Conservation (phyloP, 2,329 filamentous ascomycete species). For the Phialophora expanda region DNA sequence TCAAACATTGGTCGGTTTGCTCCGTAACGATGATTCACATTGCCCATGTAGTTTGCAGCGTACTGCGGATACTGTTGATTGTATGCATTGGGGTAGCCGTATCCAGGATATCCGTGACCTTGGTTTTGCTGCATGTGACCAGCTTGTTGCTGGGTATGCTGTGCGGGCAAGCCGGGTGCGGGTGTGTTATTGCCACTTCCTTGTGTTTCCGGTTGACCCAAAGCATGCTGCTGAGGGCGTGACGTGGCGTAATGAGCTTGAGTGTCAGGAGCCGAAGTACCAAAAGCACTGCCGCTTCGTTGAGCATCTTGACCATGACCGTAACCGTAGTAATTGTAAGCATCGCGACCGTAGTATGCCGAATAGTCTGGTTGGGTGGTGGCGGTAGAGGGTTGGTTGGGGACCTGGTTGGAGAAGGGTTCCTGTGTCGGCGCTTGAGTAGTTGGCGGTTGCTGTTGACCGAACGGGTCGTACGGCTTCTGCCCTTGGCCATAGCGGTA, state of each 20-base stretch:
- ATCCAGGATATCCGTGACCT: constrained; percentile 60
- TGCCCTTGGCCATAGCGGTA: constrained; percentile 60
- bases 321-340: constrained; percentile 76
- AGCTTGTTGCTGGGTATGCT: constrained; percentile 46
- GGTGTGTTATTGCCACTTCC: constrained; percentile 91
- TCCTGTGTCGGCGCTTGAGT: constrained; percentile 65
- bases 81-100: constrained; percentile 58
- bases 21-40: constrained; percentile 52
- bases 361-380: constrained; percentile 75
- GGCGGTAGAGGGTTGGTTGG: constrained; percentile 64
- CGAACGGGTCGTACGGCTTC: constrained; percentile 88
- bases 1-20: constrained; percentile 57
- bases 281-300: constrained; percentile 78
- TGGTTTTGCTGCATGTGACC: constrained; percentile 57
- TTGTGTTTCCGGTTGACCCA: constrained; percentile 71
- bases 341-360: constrained; percentile 80
- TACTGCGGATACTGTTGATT: constrained; percentile 59
- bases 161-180: constrained; percentile 70
- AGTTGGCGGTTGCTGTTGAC: constrained; percentile 61
- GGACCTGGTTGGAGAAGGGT: constrained; percentile 59
- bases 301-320: constrained; percentile 77
- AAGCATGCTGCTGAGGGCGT: constrained; percentile 76
- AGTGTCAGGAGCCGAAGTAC: constrained; percentile 62
- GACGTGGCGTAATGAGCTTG: constrained; percentile 64
- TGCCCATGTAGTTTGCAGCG: constrained; percentile 63